Base-by-base conservation (phyloP, 495 filamentous ascomycete genomes). In the Terfezia claveryi region DNA sequence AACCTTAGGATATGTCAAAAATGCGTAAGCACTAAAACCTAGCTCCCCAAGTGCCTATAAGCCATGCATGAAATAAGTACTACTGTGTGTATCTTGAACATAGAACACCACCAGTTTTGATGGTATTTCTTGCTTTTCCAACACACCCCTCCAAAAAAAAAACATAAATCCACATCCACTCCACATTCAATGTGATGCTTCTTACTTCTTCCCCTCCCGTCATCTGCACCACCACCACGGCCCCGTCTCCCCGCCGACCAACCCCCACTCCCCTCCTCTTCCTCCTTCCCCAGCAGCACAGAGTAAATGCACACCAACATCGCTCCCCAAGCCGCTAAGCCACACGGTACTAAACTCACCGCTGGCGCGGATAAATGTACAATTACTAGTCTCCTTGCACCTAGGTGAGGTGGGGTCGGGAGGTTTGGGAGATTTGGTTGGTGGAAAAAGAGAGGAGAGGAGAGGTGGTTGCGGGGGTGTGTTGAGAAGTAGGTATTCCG, bases 291-390 rank as follows among this genome's bases (percentile, higher is more conserved):
- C 4, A 65, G 36, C 2, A 64, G 54, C 51, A 64, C 62, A 10
- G 62, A 64, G 27, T 65, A 65, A 17, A 64, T 41, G 62, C 62
- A 65, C 9, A 65, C 50, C n/a, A 65, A 59, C 27, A 56, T 49
- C 23, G 64, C 27, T 16, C 54, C 38, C 56, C 50, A 56, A 1
- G 62, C 50, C 6, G 38, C 53, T 8, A 50, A 23, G n/a, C 51
- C 38, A 8, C 57, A 49, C 2, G 54, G 37, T 0, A 57, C 38
- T 8, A 62, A 54, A 8, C 61, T 38, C 38, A 65, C 51, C 37
- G 17, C 8, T 2, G 62, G 59, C 8, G 59, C 52, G 17, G 64
- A 54, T 32, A 64, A 38, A 37, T 64, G 59, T 20, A 65, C 62
- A 8, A 62, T 8, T 2, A 62, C 53, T 10, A 65, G 50, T 1